Evolutionary conservation across 768 basidiomycete species (phyloP).

Genomic region (Leccinellum rugosiceps): DNA sequence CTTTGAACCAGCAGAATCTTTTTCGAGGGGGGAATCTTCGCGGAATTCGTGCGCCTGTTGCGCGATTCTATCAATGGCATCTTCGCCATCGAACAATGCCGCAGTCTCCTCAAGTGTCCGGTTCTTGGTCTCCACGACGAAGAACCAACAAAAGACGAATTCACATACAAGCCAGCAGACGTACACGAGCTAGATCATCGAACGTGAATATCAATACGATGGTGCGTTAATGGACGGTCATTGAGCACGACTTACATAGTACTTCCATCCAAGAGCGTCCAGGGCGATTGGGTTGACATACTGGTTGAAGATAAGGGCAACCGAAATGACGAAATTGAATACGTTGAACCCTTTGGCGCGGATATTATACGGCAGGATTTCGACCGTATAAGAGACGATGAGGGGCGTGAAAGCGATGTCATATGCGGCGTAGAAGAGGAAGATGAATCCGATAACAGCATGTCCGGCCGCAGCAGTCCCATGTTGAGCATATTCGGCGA

Average conservation of each 20-base stretch:
- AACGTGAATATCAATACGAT: background rate
- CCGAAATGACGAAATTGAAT: conserved; percentile 75
- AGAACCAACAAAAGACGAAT: conserved; percentile 62
- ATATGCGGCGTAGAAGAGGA: conserved; percentile 76
- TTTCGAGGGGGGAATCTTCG: conserved; percentile 19
- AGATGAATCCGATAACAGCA: conserved; percentile 79
- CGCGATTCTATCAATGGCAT: conserved; percentile 39
- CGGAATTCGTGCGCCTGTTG: conserved; percentile 21
- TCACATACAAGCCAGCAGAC: conserved; percentile 68
- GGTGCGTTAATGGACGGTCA: background rate
- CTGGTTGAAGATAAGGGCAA: conserved; percentile 86
- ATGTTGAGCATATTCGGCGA: conserved; percentile 50
- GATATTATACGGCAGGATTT: conserved; percentile 79
- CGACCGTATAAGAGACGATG: conserved; percentile 82
- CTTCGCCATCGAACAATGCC: conserved; percentile 71
- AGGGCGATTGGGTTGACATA: conserved; percentile 84
- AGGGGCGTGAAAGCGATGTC: conserved; percentile 85
- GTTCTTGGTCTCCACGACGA: conserved; percentile 68
- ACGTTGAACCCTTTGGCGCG: conserved; percentile 86
- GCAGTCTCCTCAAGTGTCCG: conserved; percentile 81
- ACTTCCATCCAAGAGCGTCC: conserved; percentile 64
- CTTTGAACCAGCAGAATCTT: conserved; percentile 6
- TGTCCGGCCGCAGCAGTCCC: conserved; percentile 48
- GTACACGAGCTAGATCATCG: conserved; percentile 52
- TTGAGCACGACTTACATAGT: conserved; percentile 48